Conservation (phyloP, 2,329 filamentous ascomycete genomes). For the Colletotrichum neosansevieriae region DNA sequence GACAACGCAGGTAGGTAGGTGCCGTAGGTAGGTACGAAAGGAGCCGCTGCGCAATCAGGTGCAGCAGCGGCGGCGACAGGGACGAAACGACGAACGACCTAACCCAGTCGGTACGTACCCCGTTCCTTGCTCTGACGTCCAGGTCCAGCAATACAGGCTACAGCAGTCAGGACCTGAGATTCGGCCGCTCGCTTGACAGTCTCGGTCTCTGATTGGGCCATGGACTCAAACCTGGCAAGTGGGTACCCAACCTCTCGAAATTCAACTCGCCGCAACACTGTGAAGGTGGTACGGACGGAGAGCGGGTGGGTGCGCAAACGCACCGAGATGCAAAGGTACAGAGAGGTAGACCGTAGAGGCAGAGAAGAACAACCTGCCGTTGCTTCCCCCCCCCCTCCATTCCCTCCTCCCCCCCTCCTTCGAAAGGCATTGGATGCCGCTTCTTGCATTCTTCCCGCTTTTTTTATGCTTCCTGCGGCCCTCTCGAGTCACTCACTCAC, state of each 20-base stretch:
- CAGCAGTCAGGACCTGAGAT: conserved; percentile 25
- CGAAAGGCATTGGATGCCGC: conserved; percentile 28
- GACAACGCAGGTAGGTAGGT: too few relatives aligned
- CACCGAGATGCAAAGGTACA: conserved; percentile 1
- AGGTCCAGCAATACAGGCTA: too few relatives aligned
- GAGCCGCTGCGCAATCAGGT: too few relatives aligned
- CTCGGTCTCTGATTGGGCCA: conserved; percentile 24
- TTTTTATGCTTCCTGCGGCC: conserved; percentile 25
- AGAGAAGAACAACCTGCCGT: neutral
- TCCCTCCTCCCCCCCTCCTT: neutral
- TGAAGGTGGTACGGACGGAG: conserved; percentile 7
- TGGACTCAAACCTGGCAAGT: conserved; percentile 34
- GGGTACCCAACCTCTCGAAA: conserved; percentile 51
- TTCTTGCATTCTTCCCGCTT: conserved; percentile 36
- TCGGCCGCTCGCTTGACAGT: conserved; percentile 24
- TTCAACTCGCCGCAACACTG: conserved; percentile 43
- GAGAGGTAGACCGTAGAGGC: too few relatives aligned
- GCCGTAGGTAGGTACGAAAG: neutral
- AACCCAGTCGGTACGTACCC: neutral
- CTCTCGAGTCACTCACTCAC: conserved; percentile 23
- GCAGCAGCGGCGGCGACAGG: neutral
- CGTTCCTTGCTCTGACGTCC: conserved; percentile 5
- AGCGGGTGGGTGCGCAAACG: conserved; percentile 22
- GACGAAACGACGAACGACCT: conserved; percentile 7
- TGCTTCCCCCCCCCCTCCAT: neutral